These are phyloP conservation scores for Epichloe glyceriae DNA, from an alignment of 2,329 filamentous ascomycete species.

Conservation along the genomic window DNA sequence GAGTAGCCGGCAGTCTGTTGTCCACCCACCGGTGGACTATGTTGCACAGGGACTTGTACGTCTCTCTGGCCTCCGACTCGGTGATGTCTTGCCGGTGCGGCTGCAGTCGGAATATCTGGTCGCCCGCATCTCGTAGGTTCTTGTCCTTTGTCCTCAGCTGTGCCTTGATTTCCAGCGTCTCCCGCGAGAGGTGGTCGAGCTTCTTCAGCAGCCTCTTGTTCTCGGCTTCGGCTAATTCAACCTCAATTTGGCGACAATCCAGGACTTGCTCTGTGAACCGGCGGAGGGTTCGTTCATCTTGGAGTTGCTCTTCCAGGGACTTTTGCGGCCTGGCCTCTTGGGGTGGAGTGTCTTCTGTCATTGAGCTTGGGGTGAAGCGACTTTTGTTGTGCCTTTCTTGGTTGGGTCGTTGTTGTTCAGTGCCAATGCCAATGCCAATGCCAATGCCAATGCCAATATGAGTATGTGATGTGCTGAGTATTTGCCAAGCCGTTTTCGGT, in stretches of 20 bases:
- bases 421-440: too few species aligned
- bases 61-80: conserved; percentile 22
- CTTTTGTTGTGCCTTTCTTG: too few species aligned
- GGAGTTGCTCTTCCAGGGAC: conserved; percentile 14
- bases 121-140: conserved; percentile 17
- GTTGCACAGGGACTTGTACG: conserved; percentile 19
- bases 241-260: conserved; percentile 22
- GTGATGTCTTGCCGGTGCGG: conserved; percentile 22
- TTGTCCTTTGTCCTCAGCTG: conserved; percentile 17
- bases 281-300: conserved; percentile 20
- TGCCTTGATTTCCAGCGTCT: conserved; percentile 17
- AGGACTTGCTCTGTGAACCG: conserved; percentile 24
- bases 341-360: neutral
- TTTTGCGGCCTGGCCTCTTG: neutral
- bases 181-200: conserved; percentile 17
- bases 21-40: conserved; percentile 25
- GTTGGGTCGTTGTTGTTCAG: too few species aligned
- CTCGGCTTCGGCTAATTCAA: conserved; percentile 19
- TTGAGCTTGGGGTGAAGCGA: neutral
- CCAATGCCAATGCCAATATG: too few species aligned
- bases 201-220: conserved; percentile 16
- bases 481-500: too few species aligned
- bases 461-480: too few species aligned
- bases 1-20: conserved; percentile 16
- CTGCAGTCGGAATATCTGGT: conserved; percentile 21